Percentiles rank a stretch among this genome's conserved stretches.
Evolutionary conservation across 345 rosid species (phyloP).

Genomic region (Brassica carinata): DNA sequence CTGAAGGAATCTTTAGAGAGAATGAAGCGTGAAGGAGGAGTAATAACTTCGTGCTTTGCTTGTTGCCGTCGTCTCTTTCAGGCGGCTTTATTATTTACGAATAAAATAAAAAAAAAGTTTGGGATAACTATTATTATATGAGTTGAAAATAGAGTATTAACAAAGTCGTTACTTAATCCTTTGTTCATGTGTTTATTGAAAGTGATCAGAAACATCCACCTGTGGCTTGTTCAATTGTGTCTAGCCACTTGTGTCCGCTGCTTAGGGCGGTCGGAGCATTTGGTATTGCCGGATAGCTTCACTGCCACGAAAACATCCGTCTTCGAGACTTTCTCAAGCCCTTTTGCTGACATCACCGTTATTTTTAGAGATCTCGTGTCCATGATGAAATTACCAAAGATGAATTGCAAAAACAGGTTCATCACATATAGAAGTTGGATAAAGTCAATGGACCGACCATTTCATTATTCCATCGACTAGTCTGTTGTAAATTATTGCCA

Average conservation of each 20-base stretch:
- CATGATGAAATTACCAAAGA: conserved; percentile 3
- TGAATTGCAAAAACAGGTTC: conserved; percentile 9
- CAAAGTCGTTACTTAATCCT: not conserved
- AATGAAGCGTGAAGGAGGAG: not conserved
- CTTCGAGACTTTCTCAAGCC: conserved; percentile 9
- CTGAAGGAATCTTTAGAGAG: too few relatives aligned
- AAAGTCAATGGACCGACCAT: conserved; percentile 32
- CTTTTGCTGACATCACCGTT: conserved; percentile 16
- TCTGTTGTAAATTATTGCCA: conserved; percentile 18
- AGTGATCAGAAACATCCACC: conserved; percentile 30
- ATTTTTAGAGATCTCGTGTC: conserved; percentile 27
- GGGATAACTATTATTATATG: not conserved
- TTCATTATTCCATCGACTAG: too few relatives aligned
- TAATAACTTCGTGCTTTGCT: not conserved
- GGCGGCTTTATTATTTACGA: not conserved
- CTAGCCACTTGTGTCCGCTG: conserved; percentile 31
- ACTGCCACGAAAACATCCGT: conserved; percentile 30
- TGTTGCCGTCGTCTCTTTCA: not conserved
- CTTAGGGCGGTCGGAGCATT: conserved; percentile 21
- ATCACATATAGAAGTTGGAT: not conserved
- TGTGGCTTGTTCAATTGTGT: conserved; percentile 28
- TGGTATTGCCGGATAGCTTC: conserved; percentile 35
- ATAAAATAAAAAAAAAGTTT: not conserved
- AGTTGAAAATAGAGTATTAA: not conserved
- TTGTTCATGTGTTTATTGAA: conserved; percentile 5